phyloP scores from a whole-genome alignment of 345 rosid species.

The Gossypium sturtianum region DNA sequence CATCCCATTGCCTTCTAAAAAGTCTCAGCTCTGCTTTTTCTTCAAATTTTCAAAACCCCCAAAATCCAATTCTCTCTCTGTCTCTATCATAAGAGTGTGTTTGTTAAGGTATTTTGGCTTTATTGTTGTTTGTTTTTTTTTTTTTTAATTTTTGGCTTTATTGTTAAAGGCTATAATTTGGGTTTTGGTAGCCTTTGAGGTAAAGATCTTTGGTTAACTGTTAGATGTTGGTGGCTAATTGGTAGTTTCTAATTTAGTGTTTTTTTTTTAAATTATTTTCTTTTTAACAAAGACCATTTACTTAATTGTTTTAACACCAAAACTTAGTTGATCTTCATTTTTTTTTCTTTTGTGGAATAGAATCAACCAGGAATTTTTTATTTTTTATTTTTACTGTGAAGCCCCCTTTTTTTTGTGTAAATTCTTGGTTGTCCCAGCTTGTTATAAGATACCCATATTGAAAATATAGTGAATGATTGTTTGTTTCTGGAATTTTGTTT shows the following conservation, averaged over 20 bases:
- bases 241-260: constrained; percentile 17
- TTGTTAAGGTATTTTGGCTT: constrained; percentile 16
- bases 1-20: neutral
- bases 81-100: neutral
- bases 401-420: constrained; percentile 20
- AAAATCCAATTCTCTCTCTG: constrained; percentile 16
- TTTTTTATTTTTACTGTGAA: constrained; percentile 9
- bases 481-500: constrained; percentile 23
- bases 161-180: constrained; percentile 18
- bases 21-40: constrained; percentile 5
- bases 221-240: constrained; percentile 24
- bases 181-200: constrained; percentile 28
- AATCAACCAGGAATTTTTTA: neutral
- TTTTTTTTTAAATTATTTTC: neutral
- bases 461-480: constrained; percentile 22
- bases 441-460: constrained; percentile 12
- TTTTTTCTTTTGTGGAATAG: constrained; percentile 2
- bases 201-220: constrained; percentile 32
- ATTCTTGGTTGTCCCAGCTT: constrained; percentile 6
- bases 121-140: neutral
- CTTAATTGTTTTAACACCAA: neutral
- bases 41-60: constrained; percentile 21
- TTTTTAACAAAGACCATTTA: neutral
- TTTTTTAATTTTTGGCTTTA: too few species aligned
- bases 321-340: neutral